These are phyloP conservation scores for Hypocrella siamensis DNA, from an alignment of 2,329 filamentous ascomycete genomes.

Conservation along the genomic window DNA sequence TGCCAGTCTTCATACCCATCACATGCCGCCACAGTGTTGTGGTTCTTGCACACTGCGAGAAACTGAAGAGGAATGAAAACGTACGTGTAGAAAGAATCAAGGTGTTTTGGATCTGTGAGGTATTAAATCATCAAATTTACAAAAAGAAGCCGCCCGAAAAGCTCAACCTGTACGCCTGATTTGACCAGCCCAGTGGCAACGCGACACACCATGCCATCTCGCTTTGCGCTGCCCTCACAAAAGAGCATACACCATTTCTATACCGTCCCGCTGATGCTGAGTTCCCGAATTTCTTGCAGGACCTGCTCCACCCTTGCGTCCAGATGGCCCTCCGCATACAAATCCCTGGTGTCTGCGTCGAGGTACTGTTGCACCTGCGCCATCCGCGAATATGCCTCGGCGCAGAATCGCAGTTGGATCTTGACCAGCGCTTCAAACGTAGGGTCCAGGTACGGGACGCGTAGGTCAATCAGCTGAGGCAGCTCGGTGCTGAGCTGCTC, in stretches of 20 bases:
- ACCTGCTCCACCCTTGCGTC: conserved; percentile 90
- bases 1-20: too few species aligned
- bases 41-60: too few species aligned
- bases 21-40: too few species aligned
- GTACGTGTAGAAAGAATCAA: too few species aligned
- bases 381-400: conserved; percentile 94
- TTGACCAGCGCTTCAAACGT: conserved; percentile 97
- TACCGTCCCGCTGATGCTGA: conserved; percentile 73
- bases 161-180: conserved; percentile 2
- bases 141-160: neutral
- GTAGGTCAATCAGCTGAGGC: conserved; percentile 88
- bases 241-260: conserved; percentile 16
- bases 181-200: neutral
- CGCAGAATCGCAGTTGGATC: conserved; percentile 94
- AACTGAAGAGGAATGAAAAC: too few species aligned
- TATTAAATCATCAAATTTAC: too few species aligned
- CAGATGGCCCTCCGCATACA: conserved; percentile 86
- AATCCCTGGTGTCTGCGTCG: conserved; percentile 85
- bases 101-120: too few species aligned
- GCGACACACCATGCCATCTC: neutral
- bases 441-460: conserved; percentile 92
- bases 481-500: conserved; percentile 88
- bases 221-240: neutral
- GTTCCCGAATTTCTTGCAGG: conserved; percentile 85
- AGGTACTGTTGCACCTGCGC: conserved; percentile 98